Conservation (phyloP, 2,329 filamentous ascomycete genomes). For the Corynespora cassiicola region DNA sequence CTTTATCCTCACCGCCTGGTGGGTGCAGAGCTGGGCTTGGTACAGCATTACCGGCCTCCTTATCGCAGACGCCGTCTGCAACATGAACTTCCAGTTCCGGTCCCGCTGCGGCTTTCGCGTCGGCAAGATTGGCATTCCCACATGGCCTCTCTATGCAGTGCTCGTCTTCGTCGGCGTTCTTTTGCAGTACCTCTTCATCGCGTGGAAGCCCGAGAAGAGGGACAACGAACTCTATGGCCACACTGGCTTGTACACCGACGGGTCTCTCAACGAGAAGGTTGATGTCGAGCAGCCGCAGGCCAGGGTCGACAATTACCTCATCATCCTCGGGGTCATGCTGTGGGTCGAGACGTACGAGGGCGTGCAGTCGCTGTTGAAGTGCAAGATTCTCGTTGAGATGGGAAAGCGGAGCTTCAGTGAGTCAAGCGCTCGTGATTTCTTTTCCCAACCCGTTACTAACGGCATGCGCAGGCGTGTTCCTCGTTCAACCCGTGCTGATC, state of each 20-base stretch:
- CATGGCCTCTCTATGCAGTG: slow-evolving; percentile 41
- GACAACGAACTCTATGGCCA: slow-evolving; percentile 49
- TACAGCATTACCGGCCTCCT: slow-evolving; percentile 58
- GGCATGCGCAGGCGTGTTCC: slow-evolving; percentile 45
- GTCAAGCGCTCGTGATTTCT: slow-evolving; percentile 21
- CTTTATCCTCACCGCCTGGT: slow-evolving; percentile 54
- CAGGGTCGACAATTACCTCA: slow-evolving; percentile 52
- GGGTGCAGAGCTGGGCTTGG: slow-evolving; percentile 57
- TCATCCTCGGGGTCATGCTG: slow-evolving; percentile 51
- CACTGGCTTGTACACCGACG: slow-evolving; percentile 49
- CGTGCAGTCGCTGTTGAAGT: slow-evolving; percentile 45
- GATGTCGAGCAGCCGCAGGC: slow-evolving; percentile 44
- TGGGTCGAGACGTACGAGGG: slow-evolving; percentile 48
- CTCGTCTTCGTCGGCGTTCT: slow-evolving; percentile 43
- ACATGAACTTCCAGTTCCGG: slow-evolving; percentile 47
- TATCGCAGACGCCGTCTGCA: slow-evolving; percentile 50
- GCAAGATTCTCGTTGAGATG: slow-evolving; percentile 43
- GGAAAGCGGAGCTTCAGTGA: slow-evolving; percentile 54
- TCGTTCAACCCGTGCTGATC: slow-evolving; percentile 49
- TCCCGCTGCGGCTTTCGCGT: slow-evolving; percentile 24
- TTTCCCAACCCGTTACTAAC: slow-evolving; percentile 21
- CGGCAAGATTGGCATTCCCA: slow-evolving; percentile 15
- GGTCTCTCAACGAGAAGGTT: slow-evolving; percentile 43
- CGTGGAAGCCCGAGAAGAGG: slow-evolving; percentile 43
- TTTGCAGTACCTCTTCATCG: slow-evolving; percentile 54